phyloP scores from a whole-genome alignment of 2,329 filamentous ascomycete genomes.

The Aureobasidium lini region DNA sequence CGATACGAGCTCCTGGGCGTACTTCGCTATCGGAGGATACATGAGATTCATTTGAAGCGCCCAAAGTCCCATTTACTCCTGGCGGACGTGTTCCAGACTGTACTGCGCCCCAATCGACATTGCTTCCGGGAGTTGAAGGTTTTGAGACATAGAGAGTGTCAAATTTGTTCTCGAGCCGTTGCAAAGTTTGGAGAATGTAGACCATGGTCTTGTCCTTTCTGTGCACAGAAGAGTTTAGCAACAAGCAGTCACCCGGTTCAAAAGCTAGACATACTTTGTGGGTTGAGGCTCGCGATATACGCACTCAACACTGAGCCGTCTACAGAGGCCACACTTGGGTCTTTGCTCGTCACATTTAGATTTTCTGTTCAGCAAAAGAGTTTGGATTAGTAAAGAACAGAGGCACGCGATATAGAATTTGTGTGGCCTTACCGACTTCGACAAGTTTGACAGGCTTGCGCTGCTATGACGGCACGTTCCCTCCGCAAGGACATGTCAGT shows the following conservation, averaged over 20 bases:
- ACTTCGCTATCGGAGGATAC: background rate
- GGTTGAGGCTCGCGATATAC: constrained; percentile 54
- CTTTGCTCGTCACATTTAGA: constrained; percentile 58
- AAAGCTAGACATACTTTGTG: constrained; percentile 48
- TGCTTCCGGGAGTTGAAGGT: constrained; percentile 18
- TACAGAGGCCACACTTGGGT: constrained; percentile 54
- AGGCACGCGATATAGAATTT: background rate
- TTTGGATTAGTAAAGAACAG: background rate
- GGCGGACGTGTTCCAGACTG: background rate
- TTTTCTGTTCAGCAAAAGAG: constrained; percentile 40
- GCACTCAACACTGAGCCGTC: constrained; percentile 51
- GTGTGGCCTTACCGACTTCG: constrained; percentile 29
- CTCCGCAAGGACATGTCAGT: constrained; percentile 25
- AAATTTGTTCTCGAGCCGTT: constrained; percentile 49
- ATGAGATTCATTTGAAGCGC: background rate
- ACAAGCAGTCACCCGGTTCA: background rate
- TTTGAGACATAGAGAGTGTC: constrained; percentile 32
- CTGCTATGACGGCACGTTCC: constrained; percentile 43
- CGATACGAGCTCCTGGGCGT: background rate
- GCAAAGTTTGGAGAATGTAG: constrained; percentile 52
- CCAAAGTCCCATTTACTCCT: background rate
- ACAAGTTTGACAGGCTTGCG: constrained; percentile 54
- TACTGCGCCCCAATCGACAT: background rate
- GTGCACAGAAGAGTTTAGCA: background rate
- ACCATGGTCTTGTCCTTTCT: constrained; percentile 58